phyloP scores from a whole-genome alignment of 2,329 filamentous ascomycete genomes.

The Aspergillus luchuensis region DNA sequence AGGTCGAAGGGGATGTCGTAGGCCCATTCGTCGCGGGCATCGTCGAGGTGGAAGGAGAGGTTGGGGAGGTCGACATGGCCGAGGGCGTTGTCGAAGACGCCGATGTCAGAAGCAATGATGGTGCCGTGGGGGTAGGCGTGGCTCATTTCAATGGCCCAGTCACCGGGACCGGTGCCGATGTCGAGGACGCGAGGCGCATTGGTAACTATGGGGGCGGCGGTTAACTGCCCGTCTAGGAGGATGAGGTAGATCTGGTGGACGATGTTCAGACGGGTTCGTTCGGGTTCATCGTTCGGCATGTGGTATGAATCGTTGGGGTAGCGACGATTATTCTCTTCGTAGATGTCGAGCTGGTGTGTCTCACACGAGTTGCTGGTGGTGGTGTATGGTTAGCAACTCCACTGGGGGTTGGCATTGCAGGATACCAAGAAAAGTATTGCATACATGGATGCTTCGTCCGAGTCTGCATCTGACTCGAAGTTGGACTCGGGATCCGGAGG shows the following conservation, averaged over 20 bases:
- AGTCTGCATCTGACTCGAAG: slow-evolving; percentile 19
- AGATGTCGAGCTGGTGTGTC: slow-evolving; percentile 52
- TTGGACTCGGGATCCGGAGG: background rate
- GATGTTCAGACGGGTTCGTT: slow-evolving; percentile 64
- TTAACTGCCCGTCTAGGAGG: slow-evolving; percentile 38
- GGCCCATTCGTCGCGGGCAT: slow-evolving; percentile 51
- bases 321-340: slow-evolving; percentile 61
- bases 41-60: slow-evolving; percentile 54
- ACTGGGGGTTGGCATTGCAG: background rate
- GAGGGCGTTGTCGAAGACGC: slow-evolving; percentile 46
- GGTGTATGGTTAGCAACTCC: slow-evolving; percentile 11
- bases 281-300: slow-evolving; percentile 67
- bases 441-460: slow-evolving; percentile 30
- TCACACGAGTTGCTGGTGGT: slow-evolving; percentile 37
- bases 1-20: slow-evolving; percentile 53
- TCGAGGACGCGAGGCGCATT: slow-evolving; percentile 39
- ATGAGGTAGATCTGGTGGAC: slow-evolving; percentile 64
- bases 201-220: slow-evolving; percentile 33
- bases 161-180: slow-evolving; percentile 53
- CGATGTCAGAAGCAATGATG: slow-evolving; percentile 50
- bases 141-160: slow-evolving; percentile 54
- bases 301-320: slow-evolving; percentile 65
- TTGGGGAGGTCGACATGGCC: slow-evolving; percentile 39
- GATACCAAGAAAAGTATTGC: slow-evolving; percentile 6
- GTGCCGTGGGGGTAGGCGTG: slow-evolving; percentile 47